Percentiles rank a stretch among this genome's conserved stretches.
Evolutionary conservation across 2,329 filamentous ascomycete genomes (phyloP).

Genomic region (Cytospora leucostoma): DNA sequence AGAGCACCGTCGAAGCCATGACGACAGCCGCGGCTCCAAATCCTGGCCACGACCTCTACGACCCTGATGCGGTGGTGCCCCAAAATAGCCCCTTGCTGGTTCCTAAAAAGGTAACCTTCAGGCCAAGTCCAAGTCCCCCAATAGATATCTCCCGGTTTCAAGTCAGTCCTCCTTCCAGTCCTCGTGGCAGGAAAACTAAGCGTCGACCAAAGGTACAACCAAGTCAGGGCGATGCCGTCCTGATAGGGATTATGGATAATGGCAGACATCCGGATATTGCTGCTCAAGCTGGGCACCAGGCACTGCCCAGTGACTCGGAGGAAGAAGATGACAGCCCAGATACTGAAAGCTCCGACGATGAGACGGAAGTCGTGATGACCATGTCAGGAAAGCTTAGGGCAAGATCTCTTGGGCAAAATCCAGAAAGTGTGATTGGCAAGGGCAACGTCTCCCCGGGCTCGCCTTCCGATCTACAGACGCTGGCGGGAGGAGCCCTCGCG

Average conservation of each 20-base stretch:
- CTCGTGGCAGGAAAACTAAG: constrained; percentile 51
- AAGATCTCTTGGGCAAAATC: background rate
- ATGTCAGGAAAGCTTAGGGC: constrained; percentile 32
- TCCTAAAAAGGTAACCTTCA: constrained; percentile 46
- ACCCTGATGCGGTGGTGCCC: constrained; percentile 47
- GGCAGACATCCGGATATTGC: constrained; percentile 68
- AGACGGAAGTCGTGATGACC: constrained; percentile 19
- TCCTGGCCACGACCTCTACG: constrained; percentile 43
- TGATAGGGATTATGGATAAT: constrained; percentile 65
- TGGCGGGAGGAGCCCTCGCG: constrained; percentile 38
- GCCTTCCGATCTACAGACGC: constrained; percentile 35
- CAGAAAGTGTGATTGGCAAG: constrained; percentile 7
- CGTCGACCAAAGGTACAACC: constrained; percentile 55
- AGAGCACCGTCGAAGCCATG: constrained; percentile 41
- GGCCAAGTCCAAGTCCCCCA: constrained; percentile 54
- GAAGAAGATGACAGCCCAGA: constrained; percentile 19
- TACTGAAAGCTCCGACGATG: constrained; percentile 20
- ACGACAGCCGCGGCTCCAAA: constrained; percentile 42
- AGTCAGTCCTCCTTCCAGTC: constrained; percentile 45
- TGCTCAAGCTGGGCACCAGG: constrained; percentile 52
- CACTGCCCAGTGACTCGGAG: constrained; percentile 48
- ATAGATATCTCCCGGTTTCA: constrained; percentile 47
- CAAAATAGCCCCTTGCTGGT: constrained; percentile 43
- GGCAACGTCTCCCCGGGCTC: constrained; percentile 13
- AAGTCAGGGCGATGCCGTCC: constrained; percentile 65